Percentiles rank a stretch among this genome's conserved stretches.
Conservation (phyloP, 768 basidiomycete species). For the Mycena albidolilacea region DNA sequence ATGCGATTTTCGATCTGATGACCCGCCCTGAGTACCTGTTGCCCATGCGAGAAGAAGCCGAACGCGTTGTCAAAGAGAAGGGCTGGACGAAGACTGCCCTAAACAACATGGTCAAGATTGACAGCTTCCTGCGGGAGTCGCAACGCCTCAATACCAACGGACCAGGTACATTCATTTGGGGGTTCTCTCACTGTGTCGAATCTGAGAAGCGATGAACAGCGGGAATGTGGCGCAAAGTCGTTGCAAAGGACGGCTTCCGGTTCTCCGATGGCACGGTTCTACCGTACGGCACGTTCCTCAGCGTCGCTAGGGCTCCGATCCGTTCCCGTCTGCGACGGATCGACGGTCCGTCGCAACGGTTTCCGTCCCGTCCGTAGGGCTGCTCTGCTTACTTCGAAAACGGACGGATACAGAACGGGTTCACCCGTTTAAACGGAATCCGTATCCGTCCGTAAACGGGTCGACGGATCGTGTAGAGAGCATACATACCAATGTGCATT, state of each 20-base stretch:
- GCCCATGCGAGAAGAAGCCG: slow-evolving; percentile 61
- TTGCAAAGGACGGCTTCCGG: slow-evolving; percentile 45
- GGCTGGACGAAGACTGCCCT: slow-evolving; percentile 61
- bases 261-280: slow-evolving; percentile 53
- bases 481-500: too few relatives aligned
- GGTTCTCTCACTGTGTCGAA: background rate
- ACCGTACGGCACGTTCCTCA: slow-evolving; percentile 47
- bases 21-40: slow-evolving; percentile 49
- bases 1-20: slow-evolving; percentile 56
- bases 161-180: slow-evolving; percentile 32
- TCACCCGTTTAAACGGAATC: too few relatives aligned
- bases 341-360: too few relatives aligned
- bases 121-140: slow-evolving; percentile 63
- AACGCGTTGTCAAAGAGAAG: slow-evolving; percentile 67
- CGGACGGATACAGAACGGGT: too few relatives aligned
- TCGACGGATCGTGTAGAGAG: too few relatives aligned
- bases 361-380: too few relatives aligned
- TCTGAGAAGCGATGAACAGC: slow-evolving; percentile 22
- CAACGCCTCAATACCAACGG: slow-evolving; percentile 46
- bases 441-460: too few relatives aligned
- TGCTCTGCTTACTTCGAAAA: too few relatives aligned
- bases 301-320: slow-evolving; percentile 2
- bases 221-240: slow-evolving; percentile 45
- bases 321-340: too few relatives aligned
- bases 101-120: slow-evolving; percentile 56